Evolutionary conservation across 495 filamentous ascomycete species (phyloP).

Genomic region (Acidiella bohemica): DNA sequence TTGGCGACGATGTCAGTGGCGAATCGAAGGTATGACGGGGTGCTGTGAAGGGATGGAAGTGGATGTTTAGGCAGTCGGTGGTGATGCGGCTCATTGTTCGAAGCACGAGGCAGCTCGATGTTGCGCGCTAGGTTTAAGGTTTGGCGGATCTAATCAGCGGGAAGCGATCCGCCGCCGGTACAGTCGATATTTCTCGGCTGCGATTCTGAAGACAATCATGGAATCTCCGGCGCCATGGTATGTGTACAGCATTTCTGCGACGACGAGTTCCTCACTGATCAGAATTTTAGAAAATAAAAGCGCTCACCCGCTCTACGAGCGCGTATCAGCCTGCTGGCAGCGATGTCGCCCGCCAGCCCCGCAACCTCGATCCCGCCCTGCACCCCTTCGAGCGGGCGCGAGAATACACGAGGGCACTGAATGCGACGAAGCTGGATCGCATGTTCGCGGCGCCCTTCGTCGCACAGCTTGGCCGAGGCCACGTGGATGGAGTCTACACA

Average conservation of each 20-base stretch:
- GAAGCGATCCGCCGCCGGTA: too few species aligned
- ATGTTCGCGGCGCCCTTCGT: constrained; percentile 95
- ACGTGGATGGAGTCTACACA: constrained; percentile 73
- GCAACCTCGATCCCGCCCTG: constrained; percentile 82
- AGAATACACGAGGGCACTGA: constrained; percentile 80
- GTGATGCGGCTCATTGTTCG: not conserved
- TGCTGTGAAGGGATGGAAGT: too few species aligned
- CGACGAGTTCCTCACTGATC: too few species aligned
- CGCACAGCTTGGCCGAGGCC: constrained; percentile 71
- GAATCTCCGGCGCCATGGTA: constrained; percentile 2
- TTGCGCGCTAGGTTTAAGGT: constrained; percentile 2
- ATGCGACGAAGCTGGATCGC: constrained; percentile 85
- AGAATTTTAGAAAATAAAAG: constrained; percentile 70
- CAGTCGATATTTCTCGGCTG: too few species aligned
- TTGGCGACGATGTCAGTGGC: too few species aligned
- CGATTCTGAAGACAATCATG: not conserved
- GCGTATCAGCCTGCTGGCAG: constrained; percentile 71
- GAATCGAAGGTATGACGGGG: too few species aligned
- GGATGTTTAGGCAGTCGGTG: not conserved
- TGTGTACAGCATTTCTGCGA: too few species aligned
- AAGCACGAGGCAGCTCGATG: too few species aligned
- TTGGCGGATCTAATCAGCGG: constrained; percentile 7
- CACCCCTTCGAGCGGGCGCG: constrained; percentile 92
- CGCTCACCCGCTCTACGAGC: constrained; percentile 62
- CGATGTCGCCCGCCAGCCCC: constrained; percentile 54